These are phyloP conservation scores for Inosperma sp. DNA, from an alignment of 768 basidiomycete genomes.

Conservation along the genomic window DNA sequence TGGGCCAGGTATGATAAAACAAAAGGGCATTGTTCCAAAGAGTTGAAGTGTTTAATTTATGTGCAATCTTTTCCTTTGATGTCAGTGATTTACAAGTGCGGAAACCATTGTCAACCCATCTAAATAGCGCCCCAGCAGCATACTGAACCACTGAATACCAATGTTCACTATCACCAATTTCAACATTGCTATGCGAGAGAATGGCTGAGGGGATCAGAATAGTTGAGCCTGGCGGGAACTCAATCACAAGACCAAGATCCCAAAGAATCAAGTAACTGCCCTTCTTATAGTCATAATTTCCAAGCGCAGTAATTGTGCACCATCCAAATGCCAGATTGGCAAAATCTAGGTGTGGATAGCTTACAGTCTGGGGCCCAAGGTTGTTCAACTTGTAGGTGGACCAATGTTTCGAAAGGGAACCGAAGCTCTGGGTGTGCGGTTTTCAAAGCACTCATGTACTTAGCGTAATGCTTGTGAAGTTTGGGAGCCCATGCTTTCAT, in stretches of 20 bases:
- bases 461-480: neutral
- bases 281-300: constrained; percentile 3
- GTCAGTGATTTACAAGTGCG: neutral
- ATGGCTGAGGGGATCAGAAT: neutral
- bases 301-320: constrained; percentile 4
- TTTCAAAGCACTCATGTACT: neutral
- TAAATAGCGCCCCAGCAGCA: neutral
- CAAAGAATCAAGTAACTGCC: constrained; percentile 11
- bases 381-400: constrained; percentile 1
- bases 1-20: neutral
- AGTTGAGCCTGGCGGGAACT: neutral
- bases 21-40: neutral
- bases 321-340: constrained; percentile 3
- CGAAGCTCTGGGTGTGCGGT: neutral
- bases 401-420: neutral
- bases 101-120: constrained; percentile 1
- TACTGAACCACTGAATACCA: constrained; percentile 6
- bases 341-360: constrained; percentile 1
- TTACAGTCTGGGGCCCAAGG: constrained; percentile 1
- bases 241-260: constrained; percentile 1
- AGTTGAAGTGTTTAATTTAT: neutral
- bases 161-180: neutral
- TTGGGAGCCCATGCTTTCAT: constrained; percentile 4
- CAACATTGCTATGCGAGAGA: neutral
- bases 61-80: neutral